Percentiles rank a stretch among this genome's conserved stretches.
These are phyloP conservation scores for Ascodesmis nigricans DNA, from an alignment of 495 filamentous ascomycete species.

Conservation along the genomic window DNA sequence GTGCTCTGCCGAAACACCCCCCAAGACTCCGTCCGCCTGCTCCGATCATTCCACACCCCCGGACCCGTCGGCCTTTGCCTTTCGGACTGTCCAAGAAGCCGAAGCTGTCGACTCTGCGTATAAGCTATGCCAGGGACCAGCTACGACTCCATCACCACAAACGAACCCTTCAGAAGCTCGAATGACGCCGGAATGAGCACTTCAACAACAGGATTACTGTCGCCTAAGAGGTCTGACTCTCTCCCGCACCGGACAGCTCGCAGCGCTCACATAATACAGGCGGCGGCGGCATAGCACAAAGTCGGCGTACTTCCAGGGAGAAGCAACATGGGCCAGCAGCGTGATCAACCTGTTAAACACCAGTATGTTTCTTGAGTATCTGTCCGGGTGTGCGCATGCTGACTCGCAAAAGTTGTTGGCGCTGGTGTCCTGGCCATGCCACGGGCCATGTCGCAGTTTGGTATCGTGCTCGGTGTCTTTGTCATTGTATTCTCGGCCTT, in stretches of 20 bases:
- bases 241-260: no score
- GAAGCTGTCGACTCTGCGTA: no score
- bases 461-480: slow-evolving; percentile 54
- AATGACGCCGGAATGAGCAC: no score
- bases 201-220: slow-evolving; percentile 32
- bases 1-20: no score
- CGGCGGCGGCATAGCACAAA: slow-evolving; percentile 14
- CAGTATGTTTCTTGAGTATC: slow-evolving; percentile 31
- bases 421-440: slow-evolving; percentile 92
- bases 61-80: no score
- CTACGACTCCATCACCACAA: no score
- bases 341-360: slow-evolving; percentile 93
- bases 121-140: no score
- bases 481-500: slow-evolving; percentile 80
- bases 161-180: no score
- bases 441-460: slow-evolving; percentile 77
- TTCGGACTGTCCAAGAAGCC: no score
- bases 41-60: no score
- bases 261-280: no score
- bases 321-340: slow-evolving; percentile 75
- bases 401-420: slow-evolving; percentile 45
- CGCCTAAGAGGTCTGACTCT: slow-evolving; percentile 24
- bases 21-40: no score
- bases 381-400: neutral
- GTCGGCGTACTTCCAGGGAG: slow-evolving; percentile 26